A percentile compares a stretch with the other conserved stretches of the same genome.
phyloP scores from a whole-genome alignment of 2,329 filamentous ascomycete genomes.

The Pseudonectria foliicola region DNA sequence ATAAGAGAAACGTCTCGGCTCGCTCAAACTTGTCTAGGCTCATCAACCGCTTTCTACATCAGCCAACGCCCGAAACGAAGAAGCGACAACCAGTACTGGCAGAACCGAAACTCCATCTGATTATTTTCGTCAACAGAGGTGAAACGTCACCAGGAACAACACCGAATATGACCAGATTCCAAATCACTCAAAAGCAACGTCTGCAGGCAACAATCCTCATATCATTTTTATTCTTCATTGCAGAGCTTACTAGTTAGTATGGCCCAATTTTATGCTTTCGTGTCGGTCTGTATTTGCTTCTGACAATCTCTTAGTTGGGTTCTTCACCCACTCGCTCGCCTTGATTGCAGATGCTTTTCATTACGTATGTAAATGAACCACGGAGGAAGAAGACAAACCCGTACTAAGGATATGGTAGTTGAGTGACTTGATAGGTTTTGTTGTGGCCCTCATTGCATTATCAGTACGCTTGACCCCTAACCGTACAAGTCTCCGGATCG shows the following conservation, averaged over 20 bases:
- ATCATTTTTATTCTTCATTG: slow-evolving; percentile 43
- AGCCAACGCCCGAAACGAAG: too few relatives aligned
- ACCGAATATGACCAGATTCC: slow-evolving; percentile 12
- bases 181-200: slow-evolving; percentile 33
- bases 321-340: slow-evolving; percentile 64
- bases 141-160: too few relatives aligned
- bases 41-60: too few relatives aligned
- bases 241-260: slow-evolving; percentile 40
- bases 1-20: not conserved
- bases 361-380: slow-evolving; percentile 44
- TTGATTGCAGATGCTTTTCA: slow-evolving; percentile 74
- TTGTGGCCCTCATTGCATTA: slow-evolving; percentile 58
- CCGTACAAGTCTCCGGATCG: not conserved
- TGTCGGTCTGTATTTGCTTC: slow-evolving; percentile 1
- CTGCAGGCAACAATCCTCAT: slow-evolving; percentile 42
- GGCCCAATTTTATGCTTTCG: not conserved
- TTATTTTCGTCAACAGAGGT: too few relatives aligned
- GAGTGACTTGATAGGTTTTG: slow-evolving; percentile 64
- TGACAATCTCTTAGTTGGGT: slow-evolving; percentile 43
- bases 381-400: not conserved
- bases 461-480: slow-evolving; percentile 36
- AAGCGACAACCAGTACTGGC: too few relatives aligned
- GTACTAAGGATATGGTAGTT: slow-evolving; percentile 35
- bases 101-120: too few relatives aligned
- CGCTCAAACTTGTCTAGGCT: too few relatives aligned